Base-by-base conservation (phyloP, 73 alveolate genomes). In the Paramecium tetraurelia region DNA sequence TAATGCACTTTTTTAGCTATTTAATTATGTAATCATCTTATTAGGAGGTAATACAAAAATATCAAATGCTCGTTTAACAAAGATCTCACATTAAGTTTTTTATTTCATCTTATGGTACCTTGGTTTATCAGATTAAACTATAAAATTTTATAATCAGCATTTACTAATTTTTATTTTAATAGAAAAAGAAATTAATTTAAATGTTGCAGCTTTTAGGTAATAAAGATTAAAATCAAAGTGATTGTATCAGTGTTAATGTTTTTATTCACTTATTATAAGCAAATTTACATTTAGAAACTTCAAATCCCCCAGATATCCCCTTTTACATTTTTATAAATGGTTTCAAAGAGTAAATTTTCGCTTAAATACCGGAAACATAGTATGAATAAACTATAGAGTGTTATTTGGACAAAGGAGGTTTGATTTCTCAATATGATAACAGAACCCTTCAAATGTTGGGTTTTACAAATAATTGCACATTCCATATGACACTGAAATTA, bases 1-100 rank as follows among this genome's bases (percentile, higher is more conserved):
- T 11, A 22, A 22, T 46, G 46, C 50, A 21, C 76, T 43, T 48
- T 80, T 80, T 18, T 80, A 76, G 24, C 57, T 80, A 21, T 80
- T 80, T 18, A 80, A 35, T 44, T 44, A 27, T 20, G 76, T 20
- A 20, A 41, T 46, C 72, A 80, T 20, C 46, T 80, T 80, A 44
- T 80, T 80, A 18, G 76, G 90, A 10, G 90, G 90, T 16, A 80
- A 41, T 24, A 46, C 90, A 48, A 80, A 80, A 46, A 41, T 80
- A 44, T 80, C 36, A 31, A 80, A 31, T 80, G 58, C 21, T 80
- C 90, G 16, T 9, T 72, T 20, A 72, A 36, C 14, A 72, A 35
- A 18, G 84, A 50, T 63, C 50, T 63, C 2, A 63, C 11, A 14
- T 1, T 29, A 63, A 24, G 53, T 33, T 63, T 63, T 63, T 41